Base-by-base conservation (phyloP, 257 asterid species). In the Haberlea rhodopensis region DNA sequence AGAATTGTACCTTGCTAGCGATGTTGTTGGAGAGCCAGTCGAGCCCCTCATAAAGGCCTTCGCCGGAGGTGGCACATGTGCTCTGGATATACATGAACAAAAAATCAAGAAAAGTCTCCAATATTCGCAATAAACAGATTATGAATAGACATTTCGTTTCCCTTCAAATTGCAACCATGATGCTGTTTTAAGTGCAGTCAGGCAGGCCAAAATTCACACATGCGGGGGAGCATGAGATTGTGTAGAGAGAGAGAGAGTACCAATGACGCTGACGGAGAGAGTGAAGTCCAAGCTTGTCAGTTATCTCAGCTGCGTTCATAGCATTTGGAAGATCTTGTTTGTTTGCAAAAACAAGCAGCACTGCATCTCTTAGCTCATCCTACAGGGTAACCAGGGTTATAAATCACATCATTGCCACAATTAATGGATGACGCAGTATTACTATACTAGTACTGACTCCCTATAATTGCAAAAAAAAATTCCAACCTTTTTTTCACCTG, bases 291-390 rank as follows among this genome's bases (percentile, higher is more conserved):
- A 80, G 82, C 63, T 77, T 80, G 71, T 80, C 85, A 29, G 85
- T 80, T 34, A 80, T 80, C 62, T 80, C 85, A 71, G 85, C 85
- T 73, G 80, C 85, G 60, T 77, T 81, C 86, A 78, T 81, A 3
- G 83, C 86, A 78, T 81, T 81, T 7, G 86, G 86, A 53, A 81
- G 86, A 78, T 81, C 86, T 65, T 81, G 86, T 67, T 81, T 81
- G 81, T 81, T 81, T 28, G 86, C 86, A 45, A 81, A 81, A 8
- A 81, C 85, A 37, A 80, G 73, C 8, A 80, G 78, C 72, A 80
- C 85, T 5, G 80, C 85, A 74, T 77, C 85, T 74, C 85, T 77
- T 56, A 80, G 76, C 62, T 80, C 85, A 72, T 80, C 85, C 85
- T 80, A 55, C 52, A 74, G 5, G 54, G 53, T 29, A 54, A 40